Conservation (phyloP, 345 rosid species). For the Sonneratia caseolaris region DNA sequence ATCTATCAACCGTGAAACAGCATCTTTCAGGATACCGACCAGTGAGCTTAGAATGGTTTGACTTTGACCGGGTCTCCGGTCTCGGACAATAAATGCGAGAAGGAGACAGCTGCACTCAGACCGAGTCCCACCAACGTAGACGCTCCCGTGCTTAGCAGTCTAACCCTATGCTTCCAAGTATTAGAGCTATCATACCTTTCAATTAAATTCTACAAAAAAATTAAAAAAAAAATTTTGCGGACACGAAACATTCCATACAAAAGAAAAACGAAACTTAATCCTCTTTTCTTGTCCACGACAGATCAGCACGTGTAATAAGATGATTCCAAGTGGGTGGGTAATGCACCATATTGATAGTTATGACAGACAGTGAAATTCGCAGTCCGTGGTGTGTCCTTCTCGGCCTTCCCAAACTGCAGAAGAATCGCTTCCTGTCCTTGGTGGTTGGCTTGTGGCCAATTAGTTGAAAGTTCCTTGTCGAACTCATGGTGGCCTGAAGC, state of each 20-base stretch:
- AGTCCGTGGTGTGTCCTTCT: conserved; percentile 88
- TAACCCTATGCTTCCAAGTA: too few relatives aligned
- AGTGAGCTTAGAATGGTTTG: neutral
- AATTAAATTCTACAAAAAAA: too few relatives aligned
- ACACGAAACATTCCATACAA: too few relatives aligned
- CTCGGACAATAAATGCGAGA: too few relatives aligned
- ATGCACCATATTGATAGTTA: too few relatives aligned
- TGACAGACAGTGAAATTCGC: conserved; percentile 3
- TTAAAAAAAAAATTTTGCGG: too few relatives aligned
- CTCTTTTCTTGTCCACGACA: too few relatives aligned
- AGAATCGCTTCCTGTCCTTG: conserved; percentile 78
- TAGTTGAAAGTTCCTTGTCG: conserved; percentile 82
- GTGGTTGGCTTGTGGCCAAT: conserved; percentile 47
- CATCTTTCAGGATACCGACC: neutral
- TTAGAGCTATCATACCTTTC: too few relatives aligned
- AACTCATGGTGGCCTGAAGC: conserved; percentile 85
- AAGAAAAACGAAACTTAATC: too few relatives aligned
- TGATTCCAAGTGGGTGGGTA: too few relatives aligned
- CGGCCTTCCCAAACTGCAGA: conserved; percentile 88
- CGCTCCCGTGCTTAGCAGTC: too few relatives aligned
- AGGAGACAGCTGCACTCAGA: neutral
- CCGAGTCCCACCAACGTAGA: neutral
- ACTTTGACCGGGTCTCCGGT: neutral
- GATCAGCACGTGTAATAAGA: too few relatives aligned
- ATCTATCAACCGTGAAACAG: neutral